Evolutionary conservation across 495 filamentous ascomycete species (phyloP).

Genomic region (Penicillium silybi): DNA sequence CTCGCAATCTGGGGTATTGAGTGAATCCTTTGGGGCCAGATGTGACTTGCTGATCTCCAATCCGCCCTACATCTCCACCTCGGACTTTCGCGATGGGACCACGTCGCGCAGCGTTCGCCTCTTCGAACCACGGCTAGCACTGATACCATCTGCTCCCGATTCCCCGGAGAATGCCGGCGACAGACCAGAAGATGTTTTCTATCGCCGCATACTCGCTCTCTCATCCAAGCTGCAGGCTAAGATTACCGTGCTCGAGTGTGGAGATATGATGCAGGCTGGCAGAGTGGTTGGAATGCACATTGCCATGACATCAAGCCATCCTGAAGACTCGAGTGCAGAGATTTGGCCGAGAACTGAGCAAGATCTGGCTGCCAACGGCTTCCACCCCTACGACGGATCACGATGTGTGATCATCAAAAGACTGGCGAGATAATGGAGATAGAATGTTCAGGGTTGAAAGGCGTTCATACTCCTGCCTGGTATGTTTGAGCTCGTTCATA

Average conservation of each 20-base stretch:
- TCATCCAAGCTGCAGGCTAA: conserved; percentile 17
- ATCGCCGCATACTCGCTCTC: conserved; percentile 27
- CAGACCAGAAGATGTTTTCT: conserved; percentile 38
- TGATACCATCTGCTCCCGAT: conserved; percentile 58
- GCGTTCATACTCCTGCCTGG: neutral
- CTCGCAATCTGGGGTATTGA: neutral
- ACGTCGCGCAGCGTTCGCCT: conserved; percentile 71
- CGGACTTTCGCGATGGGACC: conserved; percentile 48
- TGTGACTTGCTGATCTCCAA: conserved; percentile 81
- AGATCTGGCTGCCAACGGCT: conserved; percentile 18
- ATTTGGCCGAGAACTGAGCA: conserved; percentile 18
- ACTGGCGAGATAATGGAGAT: neutral
- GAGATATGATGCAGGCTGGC: conserved; percentile 30
- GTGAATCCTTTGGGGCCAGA: neutral
- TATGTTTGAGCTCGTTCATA: neutral
- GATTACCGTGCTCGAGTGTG: conserved; percentile 38
- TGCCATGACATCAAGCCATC: neutral
- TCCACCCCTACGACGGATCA: conserved; percentile 20
- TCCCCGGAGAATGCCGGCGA: neutral
- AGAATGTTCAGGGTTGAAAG: neutral
- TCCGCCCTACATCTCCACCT: conserved; percentile 80
- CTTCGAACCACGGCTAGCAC: conserved; percentile 72
- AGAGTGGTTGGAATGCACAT: conserved; percentile 26
- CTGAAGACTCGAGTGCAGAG: conserved; percentile 1
- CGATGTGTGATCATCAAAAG: conserved; percentile 23